Evolutionary conservation across 176 grass and related monocot genomes (phyloP).

Genomic region (Phoenix roebelenii): DNA sequence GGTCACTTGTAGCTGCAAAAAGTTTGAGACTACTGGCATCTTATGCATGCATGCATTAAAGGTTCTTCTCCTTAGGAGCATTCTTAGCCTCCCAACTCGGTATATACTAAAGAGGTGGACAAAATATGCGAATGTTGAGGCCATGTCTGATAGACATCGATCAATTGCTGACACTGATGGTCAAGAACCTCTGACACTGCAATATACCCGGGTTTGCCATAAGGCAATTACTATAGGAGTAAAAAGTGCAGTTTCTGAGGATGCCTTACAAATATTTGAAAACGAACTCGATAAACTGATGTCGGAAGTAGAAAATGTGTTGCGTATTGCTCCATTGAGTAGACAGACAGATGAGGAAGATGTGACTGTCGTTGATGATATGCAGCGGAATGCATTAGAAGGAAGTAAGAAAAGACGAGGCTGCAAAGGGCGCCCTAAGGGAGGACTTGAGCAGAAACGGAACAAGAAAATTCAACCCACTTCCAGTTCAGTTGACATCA

Average conservation of each 20-base stretch:
- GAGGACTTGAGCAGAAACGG: constrained; percentile 16
- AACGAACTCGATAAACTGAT: constrained; percentile 28
- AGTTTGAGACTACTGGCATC: constrained; percentile 7
- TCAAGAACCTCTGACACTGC: not conserved
- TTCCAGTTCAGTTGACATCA: constrained; percentile 1
- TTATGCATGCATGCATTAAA: constrained; percentile 16
- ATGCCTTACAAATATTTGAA: constrained; percentile 31
- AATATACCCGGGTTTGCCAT: constrained; percentile 7
- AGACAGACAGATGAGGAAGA: constrained; percentile 27
- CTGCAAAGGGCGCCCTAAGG: constrained; percentile 18
- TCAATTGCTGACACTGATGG: not conserved
- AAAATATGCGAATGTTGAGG: constrained; percentile 1
- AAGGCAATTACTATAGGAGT: constrained; percentile 5
- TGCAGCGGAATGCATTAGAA: constrained; percentile 7
- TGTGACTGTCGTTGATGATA: constrained; percentile 12
- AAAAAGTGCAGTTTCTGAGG: constrained; percentile 29
- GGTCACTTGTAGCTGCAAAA: not conserved
- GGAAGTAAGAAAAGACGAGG: constrained; percentile 19
- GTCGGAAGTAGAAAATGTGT: constrained; percentile 29
- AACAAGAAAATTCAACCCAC: constrained; percentile 17
- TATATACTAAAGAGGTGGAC: constrained; percentile 15
- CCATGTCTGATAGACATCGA: not conserved
- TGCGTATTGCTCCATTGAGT: constrained; percentile 23
- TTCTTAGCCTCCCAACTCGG: constrained; percentile 1
- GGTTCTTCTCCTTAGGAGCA: constrained; percentile 3